Evolutionary conservation across 2,329 filamentous ascomycete genomes (phyloP).

Genomic region (Ceratocystis cubensis): DNA sequence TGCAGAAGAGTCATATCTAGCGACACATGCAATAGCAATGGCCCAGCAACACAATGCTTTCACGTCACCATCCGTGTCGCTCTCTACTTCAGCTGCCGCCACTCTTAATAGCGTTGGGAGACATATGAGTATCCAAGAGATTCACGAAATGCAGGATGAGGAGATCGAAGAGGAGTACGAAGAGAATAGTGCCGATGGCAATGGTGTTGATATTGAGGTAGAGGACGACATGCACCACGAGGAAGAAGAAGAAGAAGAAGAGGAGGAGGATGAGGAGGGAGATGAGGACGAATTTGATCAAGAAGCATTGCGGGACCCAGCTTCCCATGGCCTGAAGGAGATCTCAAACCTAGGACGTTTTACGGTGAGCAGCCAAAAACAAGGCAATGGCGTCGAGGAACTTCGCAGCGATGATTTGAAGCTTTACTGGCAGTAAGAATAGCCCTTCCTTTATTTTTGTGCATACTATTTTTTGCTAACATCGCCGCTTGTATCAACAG

Average conservation of each 20-base stretch:
- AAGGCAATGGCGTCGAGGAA: conserved; percentile 64
- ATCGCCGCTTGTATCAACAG: conserved; percentile 29
- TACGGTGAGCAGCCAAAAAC: conserved; percentile 71
- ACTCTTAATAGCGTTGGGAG: conserved; percentile 8
- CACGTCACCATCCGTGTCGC: conserved; percentile 13
- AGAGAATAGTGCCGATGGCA: conserved; percentile 23
- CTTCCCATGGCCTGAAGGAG: conserved; percentile 55
- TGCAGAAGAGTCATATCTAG: conserved; percentile 16
- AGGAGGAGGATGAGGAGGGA: conserved; percentile 25
- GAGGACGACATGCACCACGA: conserved; percentile 23
- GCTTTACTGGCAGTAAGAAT: conserved; percentile 66
- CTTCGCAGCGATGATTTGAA: conserved; percentile 60
- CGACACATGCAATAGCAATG: conserved; percentile 12
- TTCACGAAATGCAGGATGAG: conserved; percentile 20
- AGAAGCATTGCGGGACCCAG: conserved; percentile 38
- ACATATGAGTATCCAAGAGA: conserved; percentile 13
- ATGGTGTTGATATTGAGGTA: conserved; percentile 23
- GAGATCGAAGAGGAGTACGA: conserved; percentile 25
- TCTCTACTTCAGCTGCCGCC: conserved; percentile 3
- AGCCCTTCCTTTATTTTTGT: background rate
- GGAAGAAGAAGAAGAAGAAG: conserved; percentile 24
- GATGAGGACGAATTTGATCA: conserved; percentile 27
- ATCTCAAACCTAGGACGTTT: conserved; percentile 75
- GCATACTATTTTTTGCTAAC: conserved; percentile 9
- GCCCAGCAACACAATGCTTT: conserved; percentile 8